Evolutionary conservation across 2,329 filamentous ascomycete species (phyloP), one percentile per base, ranked within the genome.

Genomic region (Paecilomyces formosus): DNA sequence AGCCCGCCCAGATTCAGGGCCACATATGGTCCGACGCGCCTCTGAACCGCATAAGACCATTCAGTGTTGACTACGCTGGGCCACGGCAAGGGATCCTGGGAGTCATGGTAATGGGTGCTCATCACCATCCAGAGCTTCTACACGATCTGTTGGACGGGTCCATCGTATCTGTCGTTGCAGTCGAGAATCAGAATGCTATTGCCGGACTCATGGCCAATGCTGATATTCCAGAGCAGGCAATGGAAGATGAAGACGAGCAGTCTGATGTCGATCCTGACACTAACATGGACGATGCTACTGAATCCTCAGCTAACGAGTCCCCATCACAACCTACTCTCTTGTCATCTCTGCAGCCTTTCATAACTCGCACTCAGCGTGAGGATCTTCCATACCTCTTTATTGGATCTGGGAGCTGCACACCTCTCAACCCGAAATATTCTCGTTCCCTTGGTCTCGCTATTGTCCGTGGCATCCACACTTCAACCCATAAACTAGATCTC

Each of bases 71-170:
- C 39, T 85, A 84, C 63, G 71, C 75, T 13, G 77, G 77, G 22
- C 55, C 68, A 2, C 68, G 70, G 53, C 69, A 75, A 61, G 74
- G 79, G 58, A 76, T 85, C 53, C 66, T 76, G 28, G 82, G 78
- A 15, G 74, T 85, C 55, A 76, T 84, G 65, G 74, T 80, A 2
- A 76, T 82, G 61, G 79, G 79, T 22, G 81, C 82, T 53, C 74
- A 75, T 30, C 72, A 81, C 3, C 70, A 76, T 8, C 74, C 79
- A 3, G 72, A 76, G 15, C 75, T 80, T 49, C 70, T 86, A 1
- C 63, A 72, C 11, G 78, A 82, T 60, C 74, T 81, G 3, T 71
- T 86, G 21, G 79, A 83, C 51, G 83, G 82, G 49, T 72, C 79
- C 3, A 65, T 85, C 8, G 78, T 86, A 11, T 81, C 81, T 4